Evolutionary conservation across 305 asterid species (phyloP).

Genomic region (Ilex paraguariensis): DNA sequence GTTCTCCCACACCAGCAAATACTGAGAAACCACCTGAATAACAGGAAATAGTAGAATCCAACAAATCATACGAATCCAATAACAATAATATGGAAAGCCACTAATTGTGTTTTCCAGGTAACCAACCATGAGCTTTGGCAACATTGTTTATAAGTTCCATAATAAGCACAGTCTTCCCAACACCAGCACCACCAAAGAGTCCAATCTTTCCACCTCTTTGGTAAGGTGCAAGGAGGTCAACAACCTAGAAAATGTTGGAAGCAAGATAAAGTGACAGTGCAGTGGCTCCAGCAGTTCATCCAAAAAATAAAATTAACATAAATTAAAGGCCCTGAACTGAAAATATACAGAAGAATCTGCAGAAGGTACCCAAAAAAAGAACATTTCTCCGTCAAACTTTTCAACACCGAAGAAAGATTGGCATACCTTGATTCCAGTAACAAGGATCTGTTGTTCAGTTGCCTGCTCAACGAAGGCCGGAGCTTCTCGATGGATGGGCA

Average conservation of each 20-base stretch:
- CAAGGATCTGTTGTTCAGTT: constrained; percentile 5
- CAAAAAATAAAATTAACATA: too few relatives aligned
- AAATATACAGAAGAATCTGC: too few relatives aligned
- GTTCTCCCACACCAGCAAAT: constrained; percentile 8
- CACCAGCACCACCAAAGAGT: constrained; percentile 7
- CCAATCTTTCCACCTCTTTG: constrained; percentile 10
- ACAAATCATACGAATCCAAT: too few relatives aligned
- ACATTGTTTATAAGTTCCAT: neutral
- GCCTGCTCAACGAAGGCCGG: neutral
- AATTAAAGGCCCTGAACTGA: too few relatives aligned
- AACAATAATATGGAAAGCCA: too few relatives aligned
- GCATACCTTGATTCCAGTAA: neutral
- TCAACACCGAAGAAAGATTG: too few relatives aligned
- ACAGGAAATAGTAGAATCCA: neutral
- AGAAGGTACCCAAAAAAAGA: too few relatives aligned
- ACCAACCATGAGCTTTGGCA: neutral
- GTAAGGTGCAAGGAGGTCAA: constrained; percentile 1
- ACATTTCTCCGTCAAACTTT: too few relatives aligned
- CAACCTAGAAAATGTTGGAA: neutral
- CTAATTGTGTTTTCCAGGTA: neutral
- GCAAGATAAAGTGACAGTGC: too few relatives aligned
- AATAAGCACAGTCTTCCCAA: constrained; percentile 8
- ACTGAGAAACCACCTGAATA: constrained; percentile 5
- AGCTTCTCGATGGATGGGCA: constrained; percentile 2
- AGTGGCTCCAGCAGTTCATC: too few relatives aligned